Percentiles rank a stretch among this genome's conserved stretches.
Conservation (phyloP, 2,329 filamentous ascomycete species). For the Curvularia sp. region DNA sequence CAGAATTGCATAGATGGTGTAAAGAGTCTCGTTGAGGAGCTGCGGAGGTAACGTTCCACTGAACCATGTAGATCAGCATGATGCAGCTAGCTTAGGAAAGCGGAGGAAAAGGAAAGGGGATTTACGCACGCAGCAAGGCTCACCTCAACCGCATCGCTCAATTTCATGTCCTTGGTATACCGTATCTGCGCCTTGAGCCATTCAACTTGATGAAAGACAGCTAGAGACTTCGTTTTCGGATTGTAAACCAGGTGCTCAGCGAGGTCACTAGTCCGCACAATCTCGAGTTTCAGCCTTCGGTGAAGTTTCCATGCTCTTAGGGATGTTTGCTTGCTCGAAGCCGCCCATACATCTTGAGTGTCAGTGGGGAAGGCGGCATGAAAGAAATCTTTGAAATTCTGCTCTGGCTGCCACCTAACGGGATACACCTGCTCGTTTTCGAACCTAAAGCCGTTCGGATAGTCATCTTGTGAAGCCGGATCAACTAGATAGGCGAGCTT, state of each 20-base stretch:
- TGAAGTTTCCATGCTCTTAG: not conserved
- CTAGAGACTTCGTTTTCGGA: not conserved
- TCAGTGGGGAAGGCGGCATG: not conserved
- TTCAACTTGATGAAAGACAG: not conserved
- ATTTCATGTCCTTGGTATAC: not conserved
- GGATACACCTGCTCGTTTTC: not conserved
- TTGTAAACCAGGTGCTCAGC: slow-evolving; percentile 1
- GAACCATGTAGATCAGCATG: not conserved
- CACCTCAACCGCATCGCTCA: not conserved
- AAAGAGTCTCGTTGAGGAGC: not conserved
- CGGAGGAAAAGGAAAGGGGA: not conserved
- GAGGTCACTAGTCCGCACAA: not conserved
- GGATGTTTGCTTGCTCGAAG: not conserved
- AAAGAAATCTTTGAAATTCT: not conserved
- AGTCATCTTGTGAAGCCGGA: not conserved
- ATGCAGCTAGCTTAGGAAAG: not conserved
- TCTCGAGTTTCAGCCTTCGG: not conserved
- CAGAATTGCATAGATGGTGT: not conserved
- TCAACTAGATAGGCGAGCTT: slow-evolving; percentile 1
- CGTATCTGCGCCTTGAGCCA: not conserved
- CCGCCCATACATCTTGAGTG: not conserved
- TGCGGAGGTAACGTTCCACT: slow-evolving; percentile 2
- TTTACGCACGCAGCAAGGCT: not conserved
- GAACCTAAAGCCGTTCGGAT: not conserved
- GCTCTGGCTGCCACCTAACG: not conserved